These are phyloP conservation scores for Phytophthora sp. DNA, from an alignment of 352 stramenopile genomes.

Conservation along the genomic window DNA sequence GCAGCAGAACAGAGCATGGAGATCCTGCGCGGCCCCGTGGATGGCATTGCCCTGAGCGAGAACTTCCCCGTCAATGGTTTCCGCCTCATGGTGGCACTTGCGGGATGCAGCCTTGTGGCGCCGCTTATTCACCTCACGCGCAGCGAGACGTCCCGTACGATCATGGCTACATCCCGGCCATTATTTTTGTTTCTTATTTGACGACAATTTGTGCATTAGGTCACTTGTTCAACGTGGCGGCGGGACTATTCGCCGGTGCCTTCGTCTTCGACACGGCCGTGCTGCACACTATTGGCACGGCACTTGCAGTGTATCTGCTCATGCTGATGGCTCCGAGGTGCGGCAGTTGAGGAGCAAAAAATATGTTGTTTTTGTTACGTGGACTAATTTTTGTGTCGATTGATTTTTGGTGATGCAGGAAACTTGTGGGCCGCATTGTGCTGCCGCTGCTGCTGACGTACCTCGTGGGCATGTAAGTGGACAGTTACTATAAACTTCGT, in stretches of 20 bases:
- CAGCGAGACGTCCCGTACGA: slow-evolving; percentile 66
- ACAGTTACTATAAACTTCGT: too few relatives aligned
- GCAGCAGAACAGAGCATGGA: slow-evolving; percentile 46
- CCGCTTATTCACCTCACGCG: slow-evolving; percentile 67
- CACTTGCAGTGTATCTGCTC: slow-evolving; percentile 67
- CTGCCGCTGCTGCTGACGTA: slow-evolving; percentile 67
- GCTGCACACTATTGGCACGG: slow-evolving; percentile 73
- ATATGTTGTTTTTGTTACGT: slow-evolving; percentile 4
- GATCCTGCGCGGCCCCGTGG: slow-evolving; percentile 66
- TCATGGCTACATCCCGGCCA: background rate
- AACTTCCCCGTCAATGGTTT: slow-evolving; percentile 82
- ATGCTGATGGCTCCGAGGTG: slow-evolving; percentile 72
- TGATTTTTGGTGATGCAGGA: slow-evolving; percentile 33
- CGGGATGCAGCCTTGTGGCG: slow-evolving; percentile 66
- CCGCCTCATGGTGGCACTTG: slow-evolving; percentile 78
- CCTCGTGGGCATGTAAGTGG: slow-evolving; percentile 64
- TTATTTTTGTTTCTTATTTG: slow-evolving; percentile 12
- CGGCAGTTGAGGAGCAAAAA: slow-evolving; percentile 1
- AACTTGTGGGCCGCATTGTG: slow-evolving; percentile 70
- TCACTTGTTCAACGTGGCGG: slow-evolving; percentile 72
- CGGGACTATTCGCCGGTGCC: slow-evolving; percentile 64
- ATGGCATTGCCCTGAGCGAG: slow-evolving; percentile 67
- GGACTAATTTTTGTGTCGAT: slow-evolving; percentile 1
- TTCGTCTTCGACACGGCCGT: slow-evolving; percentile 87
- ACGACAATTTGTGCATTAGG: slow-evolving; percentile 37